phyloP scores from a whole-genome alignment of 2,329 filamentous ascomycete species.

The Magnaporthiopsis rhizophila region DNA sequence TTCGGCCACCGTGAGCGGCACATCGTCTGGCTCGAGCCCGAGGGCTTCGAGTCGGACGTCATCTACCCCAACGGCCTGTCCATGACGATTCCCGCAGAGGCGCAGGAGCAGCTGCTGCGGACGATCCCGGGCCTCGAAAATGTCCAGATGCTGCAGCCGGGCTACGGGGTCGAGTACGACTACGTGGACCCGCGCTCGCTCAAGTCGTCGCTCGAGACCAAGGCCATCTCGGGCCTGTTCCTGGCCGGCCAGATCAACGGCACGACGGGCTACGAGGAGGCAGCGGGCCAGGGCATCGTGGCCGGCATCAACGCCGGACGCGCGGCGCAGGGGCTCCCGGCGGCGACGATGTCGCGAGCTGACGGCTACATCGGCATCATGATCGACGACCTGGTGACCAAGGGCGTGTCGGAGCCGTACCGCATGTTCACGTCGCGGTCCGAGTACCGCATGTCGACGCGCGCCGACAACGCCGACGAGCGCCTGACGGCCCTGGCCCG shows the following conservation, averaged over 20 bases:
- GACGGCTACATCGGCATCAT: constrained; percentile 98
- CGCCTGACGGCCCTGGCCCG: constrained; percentile 75
- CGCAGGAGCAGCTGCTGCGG: constrained; percentile 75
- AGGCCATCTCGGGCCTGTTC: constrained; percentile 79
- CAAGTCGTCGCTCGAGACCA: constrained; percentile 86
- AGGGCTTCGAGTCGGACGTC: constrained; percentile 82
- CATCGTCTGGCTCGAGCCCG: constrained; percentile 94
- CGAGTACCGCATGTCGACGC: constrained; percentile 88
- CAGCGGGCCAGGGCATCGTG: constrained; percentile 84
- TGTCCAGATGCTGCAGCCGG: constrained; percentile 85
- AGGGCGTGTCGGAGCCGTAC: constrained; percentile 94
- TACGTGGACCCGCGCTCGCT: constrained; percentile 92
- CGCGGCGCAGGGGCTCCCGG: constrained; percentile 56
- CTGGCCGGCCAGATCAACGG: constrained; percentile 97
- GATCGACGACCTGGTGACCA: constrained; percentile 96
- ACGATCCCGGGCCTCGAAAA: constrained; percentile 85
- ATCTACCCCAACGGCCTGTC: constrained; percentile 96
- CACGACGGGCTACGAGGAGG: constrained; percentile 96
- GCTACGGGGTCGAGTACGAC: constrained; percentile 97
- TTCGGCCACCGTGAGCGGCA: constrained; percentile 76
- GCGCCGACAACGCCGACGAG: constrained; percentile 88
- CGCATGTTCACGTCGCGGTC: constrained; percentile 96
- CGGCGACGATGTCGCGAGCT: constrained; percentile 64
- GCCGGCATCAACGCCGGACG: constrained; percentile 92
- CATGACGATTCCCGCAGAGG: constrained; percentile 89